Percentiles rank a stretch among this genome's conserved stretches.
Conservation (phyloP, 108 stramenopile genomes). For the Chaetoceros muelleri region DNA sequence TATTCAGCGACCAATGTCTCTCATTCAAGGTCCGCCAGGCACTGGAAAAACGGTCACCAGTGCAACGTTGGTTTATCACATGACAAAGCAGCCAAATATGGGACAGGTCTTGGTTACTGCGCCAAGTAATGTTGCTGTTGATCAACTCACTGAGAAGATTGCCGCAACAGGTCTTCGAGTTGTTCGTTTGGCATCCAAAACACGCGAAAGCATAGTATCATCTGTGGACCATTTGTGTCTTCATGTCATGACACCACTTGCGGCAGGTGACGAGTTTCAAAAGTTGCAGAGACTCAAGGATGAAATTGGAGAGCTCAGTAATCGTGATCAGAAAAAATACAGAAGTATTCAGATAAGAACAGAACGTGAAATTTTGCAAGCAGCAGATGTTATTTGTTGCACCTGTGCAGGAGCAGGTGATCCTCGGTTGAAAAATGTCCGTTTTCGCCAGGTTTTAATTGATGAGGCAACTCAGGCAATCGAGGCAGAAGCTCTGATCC, state of each 20-base stretch:
- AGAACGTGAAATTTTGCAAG: constrained; percentile 93
- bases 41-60: constrained; percentile 97
- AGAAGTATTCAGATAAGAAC: constrained; percentile 59
- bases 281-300: constrained; percentile 91
- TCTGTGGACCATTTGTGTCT: constrained; percentile 87
- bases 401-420: constrained; percentile 98
- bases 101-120: constrained; percentile 96
- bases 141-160: constrained; percentile 97
- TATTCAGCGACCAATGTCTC: constrained; percentile 83
- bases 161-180: constrained; percentile 91
- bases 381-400: constrained; percentile 97
- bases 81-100: constrained; percentile 84
- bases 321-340: constrained; percentile 88
- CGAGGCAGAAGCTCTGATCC: constrained; percentile 96
- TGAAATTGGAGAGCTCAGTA: constrained; percentile 89
- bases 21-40: constrained; percentile 94
- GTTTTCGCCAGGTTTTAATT: constrained; percentile 95
- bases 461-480: constrained; percentile 99
- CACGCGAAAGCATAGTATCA: constrained; percentile 79
- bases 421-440: constrained; percentile 89
- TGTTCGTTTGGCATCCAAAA: constrained; percentile 89
- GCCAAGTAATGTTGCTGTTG: constrained; percentile 97
- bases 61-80: constrained; percentile 93
- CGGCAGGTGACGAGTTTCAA: constrained; percentile 80
- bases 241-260: constrained; percentile 83